Evolutionary conservation across 306 rosid genomes (phyloP).

Genomic region (Lathyrus oleraceus): DNA sequence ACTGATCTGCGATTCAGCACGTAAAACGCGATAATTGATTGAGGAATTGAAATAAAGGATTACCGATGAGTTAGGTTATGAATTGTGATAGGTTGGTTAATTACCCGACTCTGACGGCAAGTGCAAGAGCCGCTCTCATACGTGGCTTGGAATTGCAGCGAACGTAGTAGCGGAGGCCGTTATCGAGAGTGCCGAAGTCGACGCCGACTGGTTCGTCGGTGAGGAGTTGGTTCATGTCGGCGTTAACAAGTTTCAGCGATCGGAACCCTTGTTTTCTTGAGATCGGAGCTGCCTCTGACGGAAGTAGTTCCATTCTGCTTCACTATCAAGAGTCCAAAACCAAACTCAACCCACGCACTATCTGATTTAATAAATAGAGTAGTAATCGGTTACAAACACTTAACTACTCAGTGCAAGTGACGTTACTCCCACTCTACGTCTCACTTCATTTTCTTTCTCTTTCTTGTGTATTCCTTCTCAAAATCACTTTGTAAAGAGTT

Average conservation of each 20-base stretch:
- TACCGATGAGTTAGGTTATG: background rate
- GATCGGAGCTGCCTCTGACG: slow-evolving; percentile 57
- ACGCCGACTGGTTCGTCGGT: slow-evolving; percentile 65
- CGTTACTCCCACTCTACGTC: background rate
- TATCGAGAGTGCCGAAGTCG: slow-evolving; percentile 72
- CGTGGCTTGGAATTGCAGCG: slow-evolving; percentile 91
- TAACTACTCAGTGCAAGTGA: background rate
- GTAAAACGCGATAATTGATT: background rate
- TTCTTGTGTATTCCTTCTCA: background rate
- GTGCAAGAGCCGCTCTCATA: slow-evolving; percentile 95
- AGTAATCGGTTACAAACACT: background rate
- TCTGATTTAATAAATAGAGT: background rate
- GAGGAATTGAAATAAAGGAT: background rate
- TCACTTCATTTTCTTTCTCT: background rate
- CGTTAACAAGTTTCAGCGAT: slow-evolving; percentile 74
- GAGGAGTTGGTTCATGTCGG: slow-evolving; percentile 65
- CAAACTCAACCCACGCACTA: background rate
- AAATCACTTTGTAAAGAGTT: background rate
- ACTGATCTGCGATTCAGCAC: slow-evolving; percentile 63
- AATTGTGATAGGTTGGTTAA: background rate
- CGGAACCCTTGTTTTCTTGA: slow-evolving; percentile 78
- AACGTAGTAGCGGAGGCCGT: slow-evolving; percentile 83
- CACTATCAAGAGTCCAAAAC: background rate
- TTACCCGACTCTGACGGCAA: slow-evolving; percentile 87
- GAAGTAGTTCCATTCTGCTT: slow-evolving; percentile 73